These are phyloP conservation scores for Salvia miltiorrhiza DNA, from an alignment of 257 asterid genomes.

Conservation along the genomic window DNA sequence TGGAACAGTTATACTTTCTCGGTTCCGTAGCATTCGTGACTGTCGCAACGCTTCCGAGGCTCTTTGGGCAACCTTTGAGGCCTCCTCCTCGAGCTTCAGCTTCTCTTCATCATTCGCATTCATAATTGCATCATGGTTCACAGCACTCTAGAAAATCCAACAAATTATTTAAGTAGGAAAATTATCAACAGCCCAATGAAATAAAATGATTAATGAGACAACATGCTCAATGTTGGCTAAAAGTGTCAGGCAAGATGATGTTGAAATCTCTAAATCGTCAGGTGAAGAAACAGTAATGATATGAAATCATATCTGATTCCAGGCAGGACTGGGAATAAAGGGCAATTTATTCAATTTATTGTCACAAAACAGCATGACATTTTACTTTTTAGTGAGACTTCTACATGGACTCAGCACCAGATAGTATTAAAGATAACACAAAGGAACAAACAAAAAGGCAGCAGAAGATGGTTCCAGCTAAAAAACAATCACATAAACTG, in stretches of 20 bases:
- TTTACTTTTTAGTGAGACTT: neutral
- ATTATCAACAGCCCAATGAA: neutral
- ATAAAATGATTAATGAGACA: neutral
- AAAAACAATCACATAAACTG: neutral
- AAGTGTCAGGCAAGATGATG: neutral
- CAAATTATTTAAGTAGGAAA: neutral
- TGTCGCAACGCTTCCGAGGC: slow-evolving; percentile 95
- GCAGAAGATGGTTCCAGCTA: neutral
- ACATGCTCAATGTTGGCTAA: neutral
- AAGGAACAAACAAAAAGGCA: neutral
- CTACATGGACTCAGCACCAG: neutral
- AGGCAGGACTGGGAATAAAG: neutral
- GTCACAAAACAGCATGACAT: neutral
- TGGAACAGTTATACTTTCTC: slow-evolving; percentile 73
- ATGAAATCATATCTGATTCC: neutral
- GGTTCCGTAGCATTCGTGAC: slow-evolving; percentile 82
- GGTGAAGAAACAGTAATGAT: neutral
- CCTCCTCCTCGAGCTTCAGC: slow-evolving; percentile 71
- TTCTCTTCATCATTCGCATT: slow-evolving; percentile 85
- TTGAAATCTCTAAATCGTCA: neutral
- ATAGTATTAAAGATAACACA: neutral
- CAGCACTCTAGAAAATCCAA: slow-evolving; percentile 63
- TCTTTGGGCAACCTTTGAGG: slow-evolving; percentile 86
- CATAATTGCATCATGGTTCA: slow-evolving; percentile 93
- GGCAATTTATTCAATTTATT: neutral